These are phyloP conservation scores for Neoboletus subvelutipes DNA, from an alignment of 768 basidiomycete species.

Conservation along the genomic window DNA sequence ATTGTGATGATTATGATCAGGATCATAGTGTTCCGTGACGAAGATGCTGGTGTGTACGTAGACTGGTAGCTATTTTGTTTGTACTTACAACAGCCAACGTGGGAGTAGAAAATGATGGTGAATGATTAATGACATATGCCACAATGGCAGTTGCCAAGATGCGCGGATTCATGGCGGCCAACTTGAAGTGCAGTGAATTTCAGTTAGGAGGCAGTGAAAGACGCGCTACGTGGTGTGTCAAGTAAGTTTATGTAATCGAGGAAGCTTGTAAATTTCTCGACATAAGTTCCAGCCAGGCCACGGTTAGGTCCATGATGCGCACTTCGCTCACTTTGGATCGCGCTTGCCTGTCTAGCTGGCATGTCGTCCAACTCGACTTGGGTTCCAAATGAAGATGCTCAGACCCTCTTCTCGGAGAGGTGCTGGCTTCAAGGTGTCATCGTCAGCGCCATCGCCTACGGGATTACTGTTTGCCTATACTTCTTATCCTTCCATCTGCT, in stretches of 20 bases:
- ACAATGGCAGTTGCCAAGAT: too few relatives aligned
- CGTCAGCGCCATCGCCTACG: constrained; percentile 12
- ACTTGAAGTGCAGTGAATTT: background rate
- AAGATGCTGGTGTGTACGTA: background rate
- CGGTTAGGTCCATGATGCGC: too few relatives aligned
- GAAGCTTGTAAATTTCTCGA: too few relatives aligned
- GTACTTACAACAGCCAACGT: too few relatives aligned
- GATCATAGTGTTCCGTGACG: background rate
- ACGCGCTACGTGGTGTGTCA: too few relatives aligned
- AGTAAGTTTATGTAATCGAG: too few relatives aligned
- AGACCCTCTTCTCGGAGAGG: constrained; percentile 19
- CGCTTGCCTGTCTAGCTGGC: background rate
- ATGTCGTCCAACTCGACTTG: constrained; percentile 21
- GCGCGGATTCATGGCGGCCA: background rate
- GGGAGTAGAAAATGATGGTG: too few relatives aligned
- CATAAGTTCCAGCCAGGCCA: background rate
- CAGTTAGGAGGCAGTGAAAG: too few relatives aligned
- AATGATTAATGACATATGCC: too few relatives aligned
- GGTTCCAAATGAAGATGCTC: constrained; percentile 12
- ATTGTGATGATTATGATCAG: background rate
- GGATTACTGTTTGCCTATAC: constrained; percentile 4
- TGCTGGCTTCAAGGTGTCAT: constrained; percentile 19
- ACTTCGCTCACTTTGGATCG: background rate
- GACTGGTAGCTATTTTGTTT: too few relatives aligned
- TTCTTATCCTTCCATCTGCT: constrained; percentile 13